These are phyloP conservation scores for Stygiomarasmius scandens DNA, from an alignment of 1,284 basidiomycete genomes.

Conservation along the genomic window DNA sequence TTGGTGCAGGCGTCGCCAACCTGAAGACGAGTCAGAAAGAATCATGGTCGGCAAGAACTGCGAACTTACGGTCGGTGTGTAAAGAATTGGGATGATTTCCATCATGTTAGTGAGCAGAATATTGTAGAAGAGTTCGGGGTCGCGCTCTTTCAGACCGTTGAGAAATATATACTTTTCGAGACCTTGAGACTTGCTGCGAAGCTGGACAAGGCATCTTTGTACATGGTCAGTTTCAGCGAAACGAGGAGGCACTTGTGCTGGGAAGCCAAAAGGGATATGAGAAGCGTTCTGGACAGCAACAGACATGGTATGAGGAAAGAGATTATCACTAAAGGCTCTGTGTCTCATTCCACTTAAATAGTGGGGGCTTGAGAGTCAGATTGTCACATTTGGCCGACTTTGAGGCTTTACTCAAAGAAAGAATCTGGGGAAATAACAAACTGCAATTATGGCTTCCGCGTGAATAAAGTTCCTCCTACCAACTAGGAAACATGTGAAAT, in stretches of 20 bases:
- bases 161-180: conserved; percentile 78
- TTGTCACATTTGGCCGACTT: neutral
- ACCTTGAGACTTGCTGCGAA: conserved; percentile 57
- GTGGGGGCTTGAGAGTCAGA: neutral
- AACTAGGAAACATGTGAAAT: neutral
- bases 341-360: conserved; percentile 4
- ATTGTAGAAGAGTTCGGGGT: conserved; percentile 68
- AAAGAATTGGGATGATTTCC: conserved; percentile 68
- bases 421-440: neutral
- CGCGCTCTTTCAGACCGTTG: conserved; percentile 62
- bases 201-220: conserved; percentile 59
- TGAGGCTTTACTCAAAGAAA: neutral
- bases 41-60: conserved; percentile 8
- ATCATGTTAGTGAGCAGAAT: conserved; percentile 60
- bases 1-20: conserved; percentile 82
- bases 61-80: conserved; percentile 66
- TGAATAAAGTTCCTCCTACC: neutral
- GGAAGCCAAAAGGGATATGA: conserved; percentile 9
- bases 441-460: neutral
- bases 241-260: conserved; percentile 48
- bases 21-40: conserved; percentile 35
- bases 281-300: conserved; percentile 8
- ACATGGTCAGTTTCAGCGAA: conserved; percentile 56
- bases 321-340: neutral
- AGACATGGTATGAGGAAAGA: conserved; percentile 5